Base-by-base conservation (phyloP, 106 monocot genomes). In the Dendrobium chrysotoxum region DNA sequence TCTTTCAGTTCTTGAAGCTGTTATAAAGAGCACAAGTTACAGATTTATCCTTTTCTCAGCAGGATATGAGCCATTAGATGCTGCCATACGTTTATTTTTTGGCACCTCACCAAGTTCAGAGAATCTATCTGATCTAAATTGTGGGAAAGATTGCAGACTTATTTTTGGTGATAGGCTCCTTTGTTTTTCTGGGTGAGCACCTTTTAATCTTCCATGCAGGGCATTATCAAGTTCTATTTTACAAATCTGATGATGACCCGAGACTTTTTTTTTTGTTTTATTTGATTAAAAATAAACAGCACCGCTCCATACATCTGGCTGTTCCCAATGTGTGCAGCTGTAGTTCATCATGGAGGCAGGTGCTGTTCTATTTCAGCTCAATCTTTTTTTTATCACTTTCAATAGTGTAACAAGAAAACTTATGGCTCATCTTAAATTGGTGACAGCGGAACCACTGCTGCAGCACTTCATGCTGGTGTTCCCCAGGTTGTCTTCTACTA, bases 261-360 rank as follows among this genome's bases (percentile, higher is more conserved):
- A 75, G 10, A n/a, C 75, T 75, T 28, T 46, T 50, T 70, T 38
- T 81, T 20, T 81, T 39, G 38, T 42, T 83, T 83, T 28, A 47
- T 42, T 82, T 82, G 16, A 35, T 78, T 50, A 1, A 53, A 53
- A 77, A 41, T 25, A 57, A 79, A 78, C 82, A 87, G 96, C 23
- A 46, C 83, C 16, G 30, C 91, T 58, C 92, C 98, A 68, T 98
- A 95, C 72, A 84, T 84, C 61, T 95, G 94, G 97, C 80, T 98
- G 21, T 93, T 98, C 80, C 88, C 86, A 1, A 95, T 67, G 70
- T 98, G 98, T 91, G 85, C 92, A 12, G 87, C 80, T 77, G 89
- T 83, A 82, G 75, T 98, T 87, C 98, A 95, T 89, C 98, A 95
- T 85, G 98, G 90, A 1, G 98, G 98, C 80, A 95, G 98, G 98